Base-by-base conservation (phyloP, 228 moss, liverwort and hornwort species). In the Sphagnum magellanicum region DNA sequence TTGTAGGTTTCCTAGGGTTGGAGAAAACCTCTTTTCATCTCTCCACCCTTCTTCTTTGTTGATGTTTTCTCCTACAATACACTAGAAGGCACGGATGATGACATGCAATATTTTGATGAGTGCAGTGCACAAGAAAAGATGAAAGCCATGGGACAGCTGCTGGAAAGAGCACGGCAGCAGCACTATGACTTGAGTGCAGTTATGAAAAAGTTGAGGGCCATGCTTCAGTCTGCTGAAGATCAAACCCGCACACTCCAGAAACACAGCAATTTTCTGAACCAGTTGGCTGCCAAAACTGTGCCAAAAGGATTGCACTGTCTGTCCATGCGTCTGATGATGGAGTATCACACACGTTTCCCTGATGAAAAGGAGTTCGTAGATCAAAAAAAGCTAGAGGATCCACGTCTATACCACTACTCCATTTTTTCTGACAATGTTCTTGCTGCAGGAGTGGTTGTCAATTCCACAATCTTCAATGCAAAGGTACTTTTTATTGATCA, bases 391-490 rank as follows among this genome's bases (percentile, higher is more conserved):
- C 88, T 95, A 8, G 81, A 88, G 65, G 90, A 95, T 72, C 75
- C 68, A 0, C 78, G 67, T 68, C 85, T 92, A 12, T 90, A 72
- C 58, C 90, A 95, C 68, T 92, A 90, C 66, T 90, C 95, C 14
- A 65, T 95, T 13, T 95, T 95, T 74, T 95, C 90, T 60, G 92
- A 95, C 80, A 95, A 92, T 4, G 75, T 95, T 61, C 85, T 95
- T 49, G 92, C 92, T 6, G 64, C 76, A 70, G 78, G 85, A 0
- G 84, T 90, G 14, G 92, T 95, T 0, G 88, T 95, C 48, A 95
- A 90, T 66, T 95, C 95, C 63, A 92, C 95, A 10, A 53, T 89
- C n/a, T 61, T 73, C 53, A 90, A 90, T 74, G 82, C 90, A 8
- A 80, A 84, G 90, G 95, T 92, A 76, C 32, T 32, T 2, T 2